A percentile compares a stretch with the other conserved stretches of the same genome.
These are phyloP conservation scores for Echeveria elegans DNA, from an alignment of 164 flowering plant species.

Conservation along the genomic window DNA sequence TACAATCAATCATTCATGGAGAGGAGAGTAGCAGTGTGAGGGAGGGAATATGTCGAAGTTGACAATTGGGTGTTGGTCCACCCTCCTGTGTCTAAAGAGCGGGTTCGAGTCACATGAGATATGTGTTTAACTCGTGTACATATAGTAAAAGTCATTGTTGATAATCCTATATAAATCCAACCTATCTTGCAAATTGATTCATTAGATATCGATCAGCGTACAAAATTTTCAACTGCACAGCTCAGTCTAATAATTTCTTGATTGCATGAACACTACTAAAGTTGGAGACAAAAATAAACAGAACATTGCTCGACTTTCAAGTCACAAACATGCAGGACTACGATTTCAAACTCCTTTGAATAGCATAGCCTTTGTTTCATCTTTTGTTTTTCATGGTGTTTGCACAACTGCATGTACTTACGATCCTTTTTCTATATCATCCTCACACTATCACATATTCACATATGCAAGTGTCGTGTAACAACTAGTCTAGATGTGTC, in stretches of 20 bases:
- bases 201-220: too few species aligned
- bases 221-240: too few species aligned
- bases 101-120: too few species aligned
- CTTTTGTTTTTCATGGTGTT: background rate
- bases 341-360: background rate
- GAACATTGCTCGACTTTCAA: background rate
- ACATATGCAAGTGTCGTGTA: background rate
- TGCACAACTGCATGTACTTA: background rate
- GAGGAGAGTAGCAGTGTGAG: too few species aligned
- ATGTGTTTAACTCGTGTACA: too few species aligned
- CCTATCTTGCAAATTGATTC: too few species aligned
- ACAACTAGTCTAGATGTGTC: background rate
- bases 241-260: background rate
- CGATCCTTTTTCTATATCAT: background rate
- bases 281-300: background rate
- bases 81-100: too few species aligned
- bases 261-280: background rate
- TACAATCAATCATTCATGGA: too few species aligned
- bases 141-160: too few species aligned
- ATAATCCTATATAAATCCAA: too few species aligned
- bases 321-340: constrained; percentile 1
- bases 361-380: background rate
- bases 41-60: too few species aligned
- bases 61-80: too few species aligned
- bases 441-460: background rate